A percentile compares a stretch with the other conserved stretches of the same genome.
Conservation (phyloP, 2,329 filamentous ascomycete species). For the Grosmannia clavigera region DNA sequence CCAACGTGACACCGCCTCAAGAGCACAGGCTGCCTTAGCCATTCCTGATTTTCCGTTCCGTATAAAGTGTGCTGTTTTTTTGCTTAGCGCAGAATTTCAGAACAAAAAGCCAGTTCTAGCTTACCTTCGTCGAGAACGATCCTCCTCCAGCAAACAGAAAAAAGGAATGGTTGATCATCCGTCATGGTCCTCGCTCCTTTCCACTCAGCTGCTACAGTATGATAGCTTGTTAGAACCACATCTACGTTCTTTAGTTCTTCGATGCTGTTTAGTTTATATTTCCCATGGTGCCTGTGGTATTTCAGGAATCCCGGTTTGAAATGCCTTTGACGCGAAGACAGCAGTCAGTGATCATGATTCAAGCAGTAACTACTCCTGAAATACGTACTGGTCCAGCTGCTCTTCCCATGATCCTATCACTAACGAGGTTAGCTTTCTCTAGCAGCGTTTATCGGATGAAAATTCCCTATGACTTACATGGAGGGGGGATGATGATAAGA, state of each 20-base stretch:
- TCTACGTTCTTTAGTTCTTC: constrained; percentile 11
- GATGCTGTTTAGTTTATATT: constrained; percentile 10
- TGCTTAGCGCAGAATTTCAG: background rate
- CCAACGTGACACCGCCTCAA: constrained; percentile 21
- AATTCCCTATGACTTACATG: constrained; percentile 15
- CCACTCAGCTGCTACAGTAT: constrained; percentile 26
- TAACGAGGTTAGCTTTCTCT: constrained; percentile 10
- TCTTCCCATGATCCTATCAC: constrained; percentile 27
- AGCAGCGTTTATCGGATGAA: background rate
- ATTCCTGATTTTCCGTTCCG: constrained; percentile 22
- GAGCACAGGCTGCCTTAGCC: constrained; percentile 23
- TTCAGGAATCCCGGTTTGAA: constrained; percentile 12
- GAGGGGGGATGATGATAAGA: constrained; percentile 25
- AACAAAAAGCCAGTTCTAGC: background rate
- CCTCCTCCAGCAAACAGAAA: constrained; percentile 23
- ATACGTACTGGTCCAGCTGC: constrained; percentile 17
- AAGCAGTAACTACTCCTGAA: too few relatives aligned
- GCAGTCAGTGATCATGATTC: too few relatives aligned
- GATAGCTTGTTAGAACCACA: constrained; percentile 29
- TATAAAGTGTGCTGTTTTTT: constrained; percentile 26
- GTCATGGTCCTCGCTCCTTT: background rate
- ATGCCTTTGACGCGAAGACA: constrained; percentile 15
- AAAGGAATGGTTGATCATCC: constrained; percentile 15
- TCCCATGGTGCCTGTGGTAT: constrained; percentile 20
- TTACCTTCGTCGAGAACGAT: constrained; percentile 28